These are phyloP conservation scores for Xylaria sp. DNA, from an alignment of 2,329 filamentous ascomycete genomes.

Conservation along the genomic window DNA sequence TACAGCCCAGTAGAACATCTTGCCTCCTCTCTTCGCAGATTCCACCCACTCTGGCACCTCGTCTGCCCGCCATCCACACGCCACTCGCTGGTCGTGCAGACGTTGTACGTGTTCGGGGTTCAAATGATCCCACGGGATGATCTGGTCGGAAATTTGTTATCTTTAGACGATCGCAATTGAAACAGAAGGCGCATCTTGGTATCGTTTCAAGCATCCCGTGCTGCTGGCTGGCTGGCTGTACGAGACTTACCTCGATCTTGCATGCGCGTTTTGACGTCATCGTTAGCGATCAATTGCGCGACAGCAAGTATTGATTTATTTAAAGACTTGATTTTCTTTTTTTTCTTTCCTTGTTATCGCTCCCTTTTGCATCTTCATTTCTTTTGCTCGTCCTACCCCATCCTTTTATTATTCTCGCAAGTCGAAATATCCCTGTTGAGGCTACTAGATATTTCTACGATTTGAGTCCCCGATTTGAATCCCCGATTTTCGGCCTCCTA, in stretches of 20 bases:
- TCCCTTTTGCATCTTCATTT: conserved; percentile 1
- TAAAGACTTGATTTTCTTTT: background rate
- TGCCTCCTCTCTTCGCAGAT: conserved; percentile 51
- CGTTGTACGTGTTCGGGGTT: conserved; percentile 55
- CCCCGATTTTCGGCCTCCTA: conserved; percentile 30
- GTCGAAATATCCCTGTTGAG: background rate
- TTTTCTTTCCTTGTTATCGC: background rate
- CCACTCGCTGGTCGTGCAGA: conserved; percentile 57
- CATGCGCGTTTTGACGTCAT: conserved; percentile 47
- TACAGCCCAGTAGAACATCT: conserved; percentile 56
- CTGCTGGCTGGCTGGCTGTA: conserved; percentile 16
- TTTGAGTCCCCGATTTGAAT: conserved; percentile 21
- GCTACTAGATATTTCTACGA: background rate
- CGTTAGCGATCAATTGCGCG: background rate
- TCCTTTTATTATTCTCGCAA: background rate
- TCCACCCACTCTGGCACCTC: conserved; percentile 52
- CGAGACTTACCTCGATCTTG: conserved; percentile 51
- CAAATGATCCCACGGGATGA: conserved; percentile 59
- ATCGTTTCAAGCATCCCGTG: conserved; percentile 4
- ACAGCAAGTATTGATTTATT: background rate
- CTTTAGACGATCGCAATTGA: conserved; percentile 7
- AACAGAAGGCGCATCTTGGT: conserved; percentile 7
- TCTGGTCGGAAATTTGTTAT: conserved; percentile 33
- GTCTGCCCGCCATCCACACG: conserved; percentile 58
- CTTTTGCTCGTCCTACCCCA: background rate